Evolutionary conservation across 768 basidiomycete genomes (phyloP).

Genomic region (Baorangia bicolor): DNA sequence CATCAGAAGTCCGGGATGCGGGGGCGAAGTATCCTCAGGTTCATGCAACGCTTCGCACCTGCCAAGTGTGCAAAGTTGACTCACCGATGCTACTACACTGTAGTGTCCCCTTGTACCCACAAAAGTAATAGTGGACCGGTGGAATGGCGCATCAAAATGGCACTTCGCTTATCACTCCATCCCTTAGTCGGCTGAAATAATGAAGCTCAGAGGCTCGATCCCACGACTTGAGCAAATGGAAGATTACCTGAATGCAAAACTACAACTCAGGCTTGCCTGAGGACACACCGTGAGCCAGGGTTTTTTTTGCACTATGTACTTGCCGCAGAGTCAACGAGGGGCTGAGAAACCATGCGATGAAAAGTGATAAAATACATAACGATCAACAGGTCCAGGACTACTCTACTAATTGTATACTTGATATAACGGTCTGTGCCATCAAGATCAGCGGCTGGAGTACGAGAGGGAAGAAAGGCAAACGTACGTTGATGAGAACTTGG

Average conservation of each 20-base stretch:
- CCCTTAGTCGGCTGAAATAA: not conserved
- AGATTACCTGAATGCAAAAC: not conserved
- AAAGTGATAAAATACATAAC: conserved; percentile 19
- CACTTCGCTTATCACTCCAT: no score
- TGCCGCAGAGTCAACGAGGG: not conserved
- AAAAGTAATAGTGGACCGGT: no score
- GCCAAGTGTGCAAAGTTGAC: no score
- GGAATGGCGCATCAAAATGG: no score
- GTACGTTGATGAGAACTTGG: conserved; percentile 96
- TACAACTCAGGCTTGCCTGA: no score
- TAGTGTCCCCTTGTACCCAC: no score
- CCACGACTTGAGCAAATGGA: not conserved
- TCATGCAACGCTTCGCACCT: no score
- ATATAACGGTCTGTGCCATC: conserved; percentile 66
- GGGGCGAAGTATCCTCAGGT: no score
- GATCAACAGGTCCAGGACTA: conserved; percentile 7
- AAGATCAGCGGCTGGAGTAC: conserved; percentile 2
- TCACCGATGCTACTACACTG: no score
- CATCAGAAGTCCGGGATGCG: no score
- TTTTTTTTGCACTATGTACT: no score
- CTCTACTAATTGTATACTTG: conserved; percentile 85
- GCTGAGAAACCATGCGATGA: not conserved
- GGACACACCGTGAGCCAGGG: not conserved
- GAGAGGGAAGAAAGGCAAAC: conserved; percentile 25
- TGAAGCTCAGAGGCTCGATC: not conserved